These are phyloP conservation scores for Artemisia tridentata DNA, from an alignment of 129 eudicot species.

Conservation along the genomic window DNA sequence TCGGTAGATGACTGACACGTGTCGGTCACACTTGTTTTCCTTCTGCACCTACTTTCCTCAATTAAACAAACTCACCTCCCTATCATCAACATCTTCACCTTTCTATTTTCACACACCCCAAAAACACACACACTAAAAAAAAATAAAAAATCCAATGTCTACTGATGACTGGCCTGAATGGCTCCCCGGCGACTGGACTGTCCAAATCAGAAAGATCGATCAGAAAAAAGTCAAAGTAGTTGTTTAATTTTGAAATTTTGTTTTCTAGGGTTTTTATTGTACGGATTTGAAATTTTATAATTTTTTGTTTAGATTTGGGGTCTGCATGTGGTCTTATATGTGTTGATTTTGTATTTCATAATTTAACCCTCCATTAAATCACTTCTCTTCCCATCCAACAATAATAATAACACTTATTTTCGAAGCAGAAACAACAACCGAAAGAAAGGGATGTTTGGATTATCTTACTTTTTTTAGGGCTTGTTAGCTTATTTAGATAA, in stretches of 20 bases:
- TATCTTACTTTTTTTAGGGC: too few relatives aligned
- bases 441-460: too few relatives aligned
- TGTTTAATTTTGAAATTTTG: background rate
- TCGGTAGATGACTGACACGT: constrained; percentile 24
- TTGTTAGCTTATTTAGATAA: too few relatives aligned
- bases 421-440: too few relatives aligned
- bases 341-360: too few relatives aligned
- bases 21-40: background rate
- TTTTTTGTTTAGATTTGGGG: constrained; percentile 3
- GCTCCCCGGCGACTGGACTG: constrained; percentile 69
- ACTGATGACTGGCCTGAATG: constrained; percentile 50
- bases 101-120: background rate
- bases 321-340: background rate
- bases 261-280: constrained; percentile 13
- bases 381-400: too few relatives aligned
- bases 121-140: background rate
- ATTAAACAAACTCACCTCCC: background rate
- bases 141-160: constrained; percentile 36
- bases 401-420: too few relatives aligned
- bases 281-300: background rate
- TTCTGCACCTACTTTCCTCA: background rate
- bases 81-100: background rate
- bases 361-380: too few relatives aligned
- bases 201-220: constrained; percentile 35
- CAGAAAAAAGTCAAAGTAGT: constrained; percentile 57